Percentiles rank a stretch among this genome's conserved stretches.
These are phyloP conservation scores for Beauveria varroae DNA, from an alignment of 2,329 filamentous ascomycete species.

Conservation along the genomic window DNA sequence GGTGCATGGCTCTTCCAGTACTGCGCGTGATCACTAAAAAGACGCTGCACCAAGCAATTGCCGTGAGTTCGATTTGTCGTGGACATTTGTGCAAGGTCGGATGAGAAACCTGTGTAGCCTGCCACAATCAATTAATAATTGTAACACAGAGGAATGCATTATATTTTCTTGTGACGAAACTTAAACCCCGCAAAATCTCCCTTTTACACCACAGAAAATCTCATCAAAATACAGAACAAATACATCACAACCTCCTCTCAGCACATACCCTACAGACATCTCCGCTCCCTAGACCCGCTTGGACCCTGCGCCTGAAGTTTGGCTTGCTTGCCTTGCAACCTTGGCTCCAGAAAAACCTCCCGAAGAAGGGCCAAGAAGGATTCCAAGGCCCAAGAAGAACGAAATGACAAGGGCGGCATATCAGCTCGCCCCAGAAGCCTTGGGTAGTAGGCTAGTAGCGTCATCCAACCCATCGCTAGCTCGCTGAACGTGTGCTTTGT, in stretches of 20 bases:
- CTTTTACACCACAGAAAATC: no score
- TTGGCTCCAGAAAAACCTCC: neutral
- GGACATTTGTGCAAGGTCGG: no score
- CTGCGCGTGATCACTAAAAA: neutral
- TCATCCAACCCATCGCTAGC: constrained; percentile 4
- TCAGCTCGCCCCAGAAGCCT: constrained; percentile 1
- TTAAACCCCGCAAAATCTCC: neutral
- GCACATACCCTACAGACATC: neutral
- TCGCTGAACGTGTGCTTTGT: neutral
- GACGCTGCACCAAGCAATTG: no score
- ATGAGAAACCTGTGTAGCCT: no score
- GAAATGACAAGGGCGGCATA: neutral
- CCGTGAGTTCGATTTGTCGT: no score
- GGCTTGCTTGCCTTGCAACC: neutral
- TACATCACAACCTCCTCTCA: neutral
- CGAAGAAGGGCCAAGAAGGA: neutral
- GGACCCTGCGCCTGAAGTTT: neutral
- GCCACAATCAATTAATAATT: no score
- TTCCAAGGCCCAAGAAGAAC: neutral
- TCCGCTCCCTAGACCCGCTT: neutral
- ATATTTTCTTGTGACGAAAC: neutral
- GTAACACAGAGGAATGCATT: no score
- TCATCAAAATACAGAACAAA: neutral
- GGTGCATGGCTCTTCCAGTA: neutral
- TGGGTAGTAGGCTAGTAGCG: neutral